Percentiles rank a stretch among this genome's conserved stretches.
phyloP scores from a whole-genome alignment of 345 rosid genomes.

The Gossypium sturtianum region DNA sequence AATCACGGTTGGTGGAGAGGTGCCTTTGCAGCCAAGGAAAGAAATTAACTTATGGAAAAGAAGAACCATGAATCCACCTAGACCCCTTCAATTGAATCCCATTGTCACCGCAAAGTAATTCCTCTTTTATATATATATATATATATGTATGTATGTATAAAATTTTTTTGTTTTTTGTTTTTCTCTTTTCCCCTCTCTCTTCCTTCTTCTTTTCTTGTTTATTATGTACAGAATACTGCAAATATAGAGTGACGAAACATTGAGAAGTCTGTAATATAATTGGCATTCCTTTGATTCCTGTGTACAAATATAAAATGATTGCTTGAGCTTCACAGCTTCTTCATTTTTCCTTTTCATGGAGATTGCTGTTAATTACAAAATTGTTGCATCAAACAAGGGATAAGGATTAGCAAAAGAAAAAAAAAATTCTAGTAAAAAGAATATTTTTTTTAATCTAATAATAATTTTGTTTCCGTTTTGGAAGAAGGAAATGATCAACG shows the following conservation, averaged over 20 bases:
- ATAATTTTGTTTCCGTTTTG: neutral
- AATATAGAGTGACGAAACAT: neutral
- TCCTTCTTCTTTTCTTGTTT: neutral
- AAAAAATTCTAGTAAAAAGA: neutral
- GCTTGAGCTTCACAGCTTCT: neutral
- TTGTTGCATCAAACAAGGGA: neutral
- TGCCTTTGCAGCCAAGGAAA: constrained; percentile 43
- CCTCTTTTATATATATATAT: neutral
- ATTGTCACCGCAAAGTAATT: constrained; percentile 6
- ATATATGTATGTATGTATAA: too few relatives aligned
- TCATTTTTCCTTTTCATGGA: neutral
- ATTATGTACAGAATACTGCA: neutral
- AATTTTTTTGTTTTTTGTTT: neutral
- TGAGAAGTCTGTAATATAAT: neutral
- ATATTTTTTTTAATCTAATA: neutral
- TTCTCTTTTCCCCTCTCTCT: too few relatives aligned
- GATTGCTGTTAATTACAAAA: neutral
- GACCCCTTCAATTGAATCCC: constrained; percentile 51
- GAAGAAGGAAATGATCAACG: neutral
- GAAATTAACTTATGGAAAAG: constrained; percentile 89
- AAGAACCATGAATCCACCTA: constrained; percentile 75
- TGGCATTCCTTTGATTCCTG: neutral
- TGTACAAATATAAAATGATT: constrained; percentile 1
- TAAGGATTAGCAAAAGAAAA: neutral
- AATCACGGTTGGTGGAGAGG: constrained; percentile 30